Conservation (phyloP, 371 early-diverging fungal genomes). For the Mortierella sp. region DNA sequence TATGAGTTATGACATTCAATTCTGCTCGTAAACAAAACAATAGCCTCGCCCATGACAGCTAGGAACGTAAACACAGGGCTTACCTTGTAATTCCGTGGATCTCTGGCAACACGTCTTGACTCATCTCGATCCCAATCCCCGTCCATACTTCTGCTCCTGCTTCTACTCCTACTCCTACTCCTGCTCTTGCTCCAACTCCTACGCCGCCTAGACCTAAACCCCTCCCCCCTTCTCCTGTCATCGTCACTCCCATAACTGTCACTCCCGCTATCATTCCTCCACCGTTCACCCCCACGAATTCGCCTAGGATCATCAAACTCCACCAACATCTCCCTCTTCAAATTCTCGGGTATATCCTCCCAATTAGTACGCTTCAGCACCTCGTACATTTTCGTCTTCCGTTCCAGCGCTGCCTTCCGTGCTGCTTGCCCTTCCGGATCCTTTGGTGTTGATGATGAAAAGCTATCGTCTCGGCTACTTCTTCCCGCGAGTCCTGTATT, state of each 20-base stretch:
- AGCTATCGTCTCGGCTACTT: slow-evolving; percentile 42
- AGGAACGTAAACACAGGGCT: background rate
- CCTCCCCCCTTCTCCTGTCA: slow-evolving; percentile 4
- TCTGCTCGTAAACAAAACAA: background rate
- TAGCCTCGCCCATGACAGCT: too few relatives aligned
- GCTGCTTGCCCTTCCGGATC: slow-evolving; percentile 37
- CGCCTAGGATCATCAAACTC: slow-evolving; percentile 64
- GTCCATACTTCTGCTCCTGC: slow-evolving; percentile 28
- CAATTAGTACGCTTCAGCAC: slow-evolving; percentile 45
- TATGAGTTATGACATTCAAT: background rate
- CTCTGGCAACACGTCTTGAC: slow-evolving; percentile 25
- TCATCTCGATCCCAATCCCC: slow-evolving; percentile 50
- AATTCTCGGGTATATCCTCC: slow-evolving; percentile 52
- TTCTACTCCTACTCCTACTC: slow-evolving; percentile 9
- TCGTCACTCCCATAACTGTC: slow-evolving; percentile 24
- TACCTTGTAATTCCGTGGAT: slow-evolving; percentile 37
- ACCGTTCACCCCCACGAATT: background rate
- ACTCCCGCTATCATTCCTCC: slow-evolving; percentile 27
- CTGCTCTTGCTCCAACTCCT: slow-evolving; percentile 12
- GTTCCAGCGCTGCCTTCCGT: slow-evolving; percentile 73
- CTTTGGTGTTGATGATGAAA: background rate
- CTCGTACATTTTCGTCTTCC: slow-evolving; percentile 79
- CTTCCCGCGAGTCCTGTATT: slow-evolving; percentile 72
- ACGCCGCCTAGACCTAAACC: slow-evolving; percentile 5
- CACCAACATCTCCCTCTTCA: slow-evolving; percentile 59